A percentile compares a stretch with the other conserved stretches of the same genome.
Conservation (phyloP, 768 basidiomycete genomes). For the Gautieria morchelliformis region DNA sequence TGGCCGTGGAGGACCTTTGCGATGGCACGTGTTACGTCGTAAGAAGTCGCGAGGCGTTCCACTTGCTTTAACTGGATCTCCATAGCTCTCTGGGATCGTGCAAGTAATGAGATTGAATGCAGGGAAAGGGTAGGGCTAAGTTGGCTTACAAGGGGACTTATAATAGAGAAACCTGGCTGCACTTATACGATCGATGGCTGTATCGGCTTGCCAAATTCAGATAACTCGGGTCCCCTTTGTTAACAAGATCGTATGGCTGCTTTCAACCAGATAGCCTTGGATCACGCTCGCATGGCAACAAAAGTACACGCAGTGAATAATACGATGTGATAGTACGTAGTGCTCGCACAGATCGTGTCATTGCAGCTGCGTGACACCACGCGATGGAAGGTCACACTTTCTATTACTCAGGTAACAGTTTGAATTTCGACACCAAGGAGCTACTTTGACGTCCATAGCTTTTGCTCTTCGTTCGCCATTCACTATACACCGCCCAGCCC, state of each 20-base stretch:
- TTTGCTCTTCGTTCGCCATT: neutral
- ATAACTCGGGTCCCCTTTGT: too few relatives aligned
- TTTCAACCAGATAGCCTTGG: too few relatives aligned
- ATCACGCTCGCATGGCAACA: too few relatives aligned
- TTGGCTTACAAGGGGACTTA: neutral
- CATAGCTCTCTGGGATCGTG: neutral
- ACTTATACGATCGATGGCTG: neutral
- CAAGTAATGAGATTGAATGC: too few relatives aligned
- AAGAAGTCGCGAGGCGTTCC: neutral
- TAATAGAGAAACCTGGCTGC: too few relatives aligned
- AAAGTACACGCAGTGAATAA: too few relatives aligned
- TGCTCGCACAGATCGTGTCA: too few relatives aligned
- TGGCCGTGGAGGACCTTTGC: conserved; percentile 48
- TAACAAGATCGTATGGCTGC: too few relatives aligned
- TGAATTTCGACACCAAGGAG: neutral
- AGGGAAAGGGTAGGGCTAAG: too few relatives aligned
- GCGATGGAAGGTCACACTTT: too few relatives aligned
- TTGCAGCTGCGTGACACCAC: too few relatives aligned
- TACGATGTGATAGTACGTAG: too few relatives aligned
- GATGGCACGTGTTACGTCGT: conserved; percentile 44
- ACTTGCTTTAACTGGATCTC: conserved; percentile 1
- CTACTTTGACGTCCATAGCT: neutral
- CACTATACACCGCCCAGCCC: neutral
- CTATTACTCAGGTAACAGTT: neutral
- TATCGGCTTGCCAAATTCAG: neutral